A percentile compares a stretch with the other conserved stretches of the same genome.
phyloP scores from a whole-genome alignment of 192 early-diverging fungal species.

The Coemansia sp. region DNA sequence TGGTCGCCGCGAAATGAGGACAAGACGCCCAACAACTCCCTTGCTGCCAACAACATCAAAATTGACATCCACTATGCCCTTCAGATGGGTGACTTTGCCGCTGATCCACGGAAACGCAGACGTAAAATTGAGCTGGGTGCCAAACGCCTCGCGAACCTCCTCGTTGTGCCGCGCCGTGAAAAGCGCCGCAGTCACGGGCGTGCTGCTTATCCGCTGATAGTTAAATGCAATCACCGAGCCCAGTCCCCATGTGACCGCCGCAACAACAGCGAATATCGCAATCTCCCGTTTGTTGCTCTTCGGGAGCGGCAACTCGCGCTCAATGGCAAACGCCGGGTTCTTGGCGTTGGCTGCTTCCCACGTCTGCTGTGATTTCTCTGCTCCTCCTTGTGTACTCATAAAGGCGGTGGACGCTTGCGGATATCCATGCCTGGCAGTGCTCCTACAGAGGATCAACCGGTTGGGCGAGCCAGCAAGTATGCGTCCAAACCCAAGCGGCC shows the following conservation, averaged over 20 bases:
- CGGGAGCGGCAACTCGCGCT: conserved; percentile 47
- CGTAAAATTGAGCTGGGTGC: conserved; percentile 48
- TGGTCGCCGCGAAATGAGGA: conserved; percentile 48
- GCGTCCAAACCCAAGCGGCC: not conserved
- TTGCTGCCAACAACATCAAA: conserved; percentile 50
- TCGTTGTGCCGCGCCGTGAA: conserved; percentile 53
- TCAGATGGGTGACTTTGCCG: conserved; percentile 53
- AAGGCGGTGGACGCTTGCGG: not conserved
- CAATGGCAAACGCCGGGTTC: conserved; percentile 51
- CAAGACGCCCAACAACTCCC: conserved; percentile 36
- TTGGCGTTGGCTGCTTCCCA: conserved; percentile 48
- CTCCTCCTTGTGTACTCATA: conserved; percentile 17
- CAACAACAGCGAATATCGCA: conserved; percentile 37
- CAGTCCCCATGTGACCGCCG: conserved; percentile 46
- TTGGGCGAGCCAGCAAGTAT: not conserved
- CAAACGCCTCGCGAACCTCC: conserved; percentile 31
- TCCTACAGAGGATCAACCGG: conserved; percentile 1
- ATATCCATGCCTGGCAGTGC: not conserved
- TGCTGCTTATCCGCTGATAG: conserved; percentile 57
- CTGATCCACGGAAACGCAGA: conserved; percentile 55
- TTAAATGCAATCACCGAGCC: conserved; percentile 54
- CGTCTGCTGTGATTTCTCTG: conserved; percentile 11
- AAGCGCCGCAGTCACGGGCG: conserved; percentile 51
- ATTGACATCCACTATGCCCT: conserved; percentile 52
- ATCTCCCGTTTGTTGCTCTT: conserved; percentile 52